These are phyloP conservation scores for Wilcoxina mikolae DNA, from an alignment of 495 filamentous ascomycete genomes.

Conservation along the genomic window DNA sequence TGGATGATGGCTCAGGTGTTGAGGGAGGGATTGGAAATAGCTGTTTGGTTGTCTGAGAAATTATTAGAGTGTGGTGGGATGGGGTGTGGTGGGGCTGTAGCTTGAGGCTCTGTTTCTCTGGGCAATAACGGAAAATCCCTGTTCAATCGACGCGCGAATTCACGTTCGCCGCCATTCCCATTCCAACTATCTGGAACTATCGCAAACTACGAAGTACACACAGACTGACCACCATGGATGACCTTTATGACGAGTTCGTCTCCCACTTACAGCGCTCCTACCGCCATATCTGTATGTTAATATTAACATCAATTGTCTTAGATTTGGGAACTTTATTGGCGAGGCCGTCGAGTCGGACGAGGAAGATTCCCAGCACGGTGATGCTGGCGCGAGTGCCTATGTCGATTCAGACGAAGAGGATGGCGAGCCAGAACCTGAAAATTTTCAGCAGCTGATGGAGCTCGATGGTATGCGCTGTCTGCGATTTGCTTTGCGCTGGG, in stretches of 20 bases:
- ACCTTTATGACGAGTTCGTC: constrained; percentile 68
- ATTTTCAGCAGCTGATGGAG: constrained; percentile 84
- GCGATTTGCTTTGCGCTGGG: neutral
- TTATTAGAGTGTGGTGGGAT: no score
- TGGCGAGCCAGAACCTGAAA: constrained; percentile 47
- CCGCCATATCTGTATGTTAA: constrained; percentile 21
- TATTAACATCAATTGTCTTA: constrained; percentile 31
- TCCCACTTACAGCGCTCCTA: neutral
- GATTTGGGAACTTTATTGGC: constrained; percentile 93
- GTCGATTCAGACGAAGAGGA: constrained; percentile 61
- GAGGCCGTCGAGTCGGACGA: constrained; percentile 80
- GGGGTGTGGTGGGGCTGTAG: no score
- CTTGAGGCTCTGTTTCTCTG: no score
- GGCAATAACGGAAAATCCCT: neutral
- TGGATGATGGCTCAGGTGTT: no score
- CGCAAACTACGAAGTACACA: neutral
- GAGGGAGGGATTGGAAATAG: no score
- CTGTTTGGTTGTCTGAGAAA: no score
- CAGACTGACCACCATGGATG: constrained; percentile 43
- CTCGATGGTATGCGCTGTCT: constrained; percentile 55
- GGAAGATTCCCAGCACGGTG: constrained; percentile 54
- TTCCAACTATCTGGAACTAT: neutral
- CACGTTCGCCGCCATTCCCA: neutral
- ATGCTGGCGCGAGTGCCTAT: constrained; percentile 54
- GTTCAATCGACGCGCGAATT: neutral